Conservation (phyloP, 805 yeast species). For the Lipomyces starkeyi region DNA sequence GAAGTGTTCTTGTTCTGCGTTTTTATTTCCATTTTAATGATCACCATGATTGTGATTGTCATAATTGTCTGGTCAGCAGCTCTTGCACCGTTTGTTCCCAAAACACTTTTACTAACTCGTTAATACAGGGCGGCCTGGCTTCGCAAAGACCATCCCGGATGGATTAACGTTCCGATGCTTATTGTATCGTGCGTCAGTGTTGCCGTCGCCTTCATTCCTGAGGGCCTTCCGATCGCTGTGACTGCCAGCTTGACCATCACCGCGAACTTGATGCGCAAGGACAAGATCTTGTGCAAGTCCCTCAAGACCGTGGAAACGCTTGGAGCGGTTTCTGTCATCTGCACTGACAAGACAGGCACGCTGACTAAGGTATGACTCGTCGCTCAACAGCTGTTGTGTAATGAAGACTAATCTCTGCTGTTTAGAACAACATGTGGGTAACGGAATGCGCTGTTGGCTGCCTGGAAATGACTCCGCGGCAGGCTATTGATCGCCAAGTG, state of each 20-base stretch:
- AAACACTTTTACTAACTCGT: background rate
- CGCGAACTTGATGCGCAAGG: slow-evolving; percentile 53
- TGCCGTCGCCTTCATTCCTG: slow-evolving; percentile 57
- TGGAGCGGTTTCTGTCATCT: slow-evolving; percentile 60
- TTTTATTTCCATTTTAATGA: background rate
- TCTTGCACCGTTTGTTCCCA: background rate
- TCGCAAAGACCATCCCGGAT: slow-evolving; percentile 47
- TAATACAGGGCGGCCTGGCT: slow-evolving; percentile 53
- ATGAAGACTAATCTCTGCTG: background rate
- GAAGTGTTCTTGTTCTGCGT: slow-evolving; percentile 49
- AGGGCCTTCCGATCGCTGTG: slow-evolving; percentile 56
- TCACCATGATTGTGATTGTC: slow-evolving; percentile 42
- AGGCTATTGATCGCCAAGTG: background rate
- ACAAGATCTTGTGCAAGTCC: slow-evolving; percentile 53
- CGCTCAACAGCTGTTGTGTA: background rate
- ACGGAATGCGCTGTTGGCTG: background rate
- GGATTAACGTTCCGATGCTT: slow-evolving; percentile 47
- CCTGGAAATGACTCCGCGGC: background rate
- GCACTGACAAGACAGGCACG: slow-evolving; percentile 57
- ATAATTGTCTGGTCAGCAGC: slow-evolving; percentile 37
- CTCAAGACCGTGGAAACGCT: slow-evolving; percentile 60
- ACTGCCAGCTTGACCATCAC: slow-evolving; percentile 56
- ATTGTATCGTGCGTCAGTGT: slow-evolving; percentile 50
- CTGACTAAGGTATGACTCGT: slow-evolving; percentile 46
- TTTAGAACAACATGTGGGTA: slow-evolving; percentile 11